Percentiles rank a stretch among this genome's conserved stretches.
phyloP scores from a whole-genome alignment of 1,284 basidiomycete species.

The Apiotrichum mycotoxinovorans region DNA sequence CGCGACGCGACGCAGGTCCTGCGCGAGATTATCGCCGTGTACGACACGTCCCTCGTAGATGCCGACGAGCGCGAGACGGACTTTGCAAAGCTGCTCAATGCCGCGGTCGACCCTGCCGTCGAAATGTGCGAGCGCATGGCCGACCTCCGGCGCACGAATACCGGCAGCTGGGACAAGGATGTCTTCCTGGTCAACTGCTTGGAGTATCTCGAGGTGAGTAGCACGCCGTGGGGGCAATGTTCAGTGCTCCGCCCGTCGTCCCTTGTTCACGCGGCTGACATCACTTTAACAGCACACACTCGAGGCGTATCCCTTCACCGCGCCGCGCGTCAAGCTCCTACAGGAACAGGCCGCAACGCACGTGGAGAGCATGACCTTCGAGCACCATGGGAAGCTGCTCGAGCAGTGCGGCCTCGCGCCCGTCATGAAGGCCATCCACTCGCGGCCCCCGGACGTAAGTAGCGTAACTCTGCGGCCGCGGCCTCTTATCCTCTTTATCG shows the following conservation, averaged over 20 bases:
- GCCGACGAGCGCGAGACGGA: constrained; percentile 51
- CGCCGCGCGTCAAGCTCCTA: constrained; percentile 59
- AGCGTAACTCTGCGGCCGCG: not conserved
- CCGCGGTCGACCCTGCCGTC: constrained; percentile 75
- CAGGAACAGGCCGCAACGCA: constrained; percentile 62
- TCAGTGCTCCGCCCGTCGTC: too few species aligned
- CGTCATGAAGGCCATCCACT: constrained; percentile 59
- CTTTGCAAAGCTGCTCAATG: constrained; percentile 69
- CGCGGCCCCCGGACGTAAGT: constrained; percentile 59
- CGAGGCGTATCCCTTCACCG: constrained; percentile 69
- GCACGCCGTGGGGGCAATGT: constrained; percentile 42
- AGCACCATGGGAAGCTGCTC: constrained; percentile 71
- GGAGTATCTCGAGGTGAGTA: constrained; percentile 57
- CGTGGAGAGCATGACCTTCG: constrained; percentile 65
- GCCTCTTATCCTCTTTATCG: too few species aligned
- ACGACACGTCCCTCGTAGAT: constrained; percentile 70
- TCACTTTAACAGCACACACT: constrained; percentile 58
- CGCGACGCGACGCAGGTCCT: constrained; percentile 77
- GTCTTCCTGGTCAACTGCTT: constrained; percentile 82
- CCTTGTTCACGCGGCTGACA: not conserved
- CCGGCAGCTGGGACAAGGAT: constrained; percentile 66
- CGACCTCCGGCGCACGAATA: constrained; percentile 54
- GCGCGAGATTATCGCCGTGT: constrained; percentile 81
- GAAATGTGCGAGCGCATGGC: constrained; percentile 68
- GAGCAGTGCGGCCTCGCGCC: constrained; percentile 69